Evolutionary conservation across 345 rosid species (phyloP), one percentile per base, ranked within the genome.

Genomic region (Eucalyptus marginata): DNA sequence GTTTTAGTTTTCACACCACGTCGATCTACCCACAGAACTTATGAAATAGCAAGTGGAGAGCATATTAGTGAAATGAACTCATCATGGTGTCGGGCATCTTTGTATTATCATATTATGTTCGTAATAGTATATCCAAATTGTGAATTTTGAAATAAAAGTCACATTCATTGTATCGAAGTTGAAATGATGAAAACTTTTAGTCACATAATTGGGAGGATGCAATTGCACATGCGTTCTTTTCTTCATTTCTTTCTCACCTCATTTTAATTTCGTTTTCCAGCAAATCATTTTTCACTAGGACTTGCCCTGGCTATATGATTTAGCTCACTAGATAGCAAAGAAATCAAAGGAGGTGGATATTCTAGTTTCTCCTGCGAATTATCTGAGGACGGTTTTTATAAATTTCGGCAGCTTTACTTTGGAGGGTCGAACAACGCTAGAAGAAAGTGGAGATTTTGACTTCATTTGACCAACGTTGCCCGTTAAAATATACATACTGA

Each of bases 121-220:
- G 0, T 29, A 29, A 13, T 2, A 13, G 2, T 29, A 29, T 29
- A 62, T 0, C 8, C 1, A 13, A 0, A 62, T 62, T 13, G 17
- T 62, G 7, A 59, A 62, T 62, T 13, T 62, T 13, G 17, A 62
- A 62, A 3, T 12, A 13, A 29, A 59, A 59, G 4, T 62, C 4
- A 27, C 33, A 27, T 12, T 59, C 16, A 59, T 10, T 59, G 31
- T 15, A 59, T 3, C 31, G 12, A 2, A 12, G 8, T 27, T 59
- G 33, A 59, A 29, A 27, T 29, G 68, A 59, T 13, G 7, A 59
- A 59, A 59, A 59, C 8, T 59, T 59, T 59, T 13, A 13, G 10
- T n/a, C 18, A 29, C 36, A 2, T 64, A 64, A n/a, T 18, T 64
- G 0, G 7, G 13, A 25, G 29, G 7, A 59, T 59, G 66, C n/a